Evolutionary conservation across 495 filamentous ascomycete genomes (phyloP), one percentile per base, ranked within the genome.

Genomic region (Staphylotrichum longicolle): DNA sequence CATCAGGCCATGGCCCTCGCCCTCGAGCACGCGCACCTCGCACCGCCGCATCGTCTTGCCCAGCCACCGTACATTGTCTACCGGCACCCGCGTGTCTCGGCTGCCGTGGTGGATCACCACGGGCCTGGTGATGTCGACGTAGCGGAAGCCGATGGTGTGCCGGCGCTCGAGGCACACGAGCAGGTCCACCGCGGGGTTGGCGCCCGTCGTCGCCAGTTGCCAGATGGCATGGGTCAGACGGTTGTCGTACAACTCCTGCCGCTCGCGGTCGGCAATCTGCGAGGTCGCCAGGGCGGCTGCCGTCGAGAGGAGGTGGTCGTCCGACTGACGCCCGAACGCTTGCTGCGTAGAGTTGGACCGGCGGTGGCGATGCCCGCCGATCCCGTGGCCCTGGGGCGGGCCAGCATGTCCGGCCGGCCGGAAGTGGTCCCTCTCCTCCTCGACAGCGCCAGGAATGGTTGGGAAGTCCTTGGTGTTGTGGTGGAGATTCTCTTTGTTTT

Each of bases 1-100:
- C 94, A 99, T 99, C 45, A 99, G 75, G 0, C 95, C 95, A 68
- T 99, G 94, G 4, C 91, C 92, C 72, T 99, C 94, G 6, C 90
- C 91, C 63, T 96, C 89, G 11, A 99, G 78, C 6, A 98, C 83
- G 10, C 94, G 80, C 15, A 99, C 91, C 73, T 98, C 94, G 69
- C 92, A 95, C 45, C 89, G 82, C 32, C 88, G 83, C 94, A 98
- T 98, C 42, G 87, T 91, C 70, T 92, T 91, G 30, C 91, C 92
- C 15, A 99, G 80, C 94, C 94, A 99, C 58, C 86, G 82, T 30
- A 96, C 90, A 72, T 98, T 99, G 44, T 96, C 95, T 15, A 96
- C 87, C 0, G 94, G 94, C 10, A 99, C 94, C 14, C 94, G 83
- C 7, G 88, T 92, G 65, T 99, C 94, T 67, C 87, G 87, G 69